Percentiles rank a stretch among this genome's conserved stretches.
Evolutionary conservation across 495 filamentous ascomycete genomes (phyloP).

Genomic region (Neurospora sp.): DNA sequence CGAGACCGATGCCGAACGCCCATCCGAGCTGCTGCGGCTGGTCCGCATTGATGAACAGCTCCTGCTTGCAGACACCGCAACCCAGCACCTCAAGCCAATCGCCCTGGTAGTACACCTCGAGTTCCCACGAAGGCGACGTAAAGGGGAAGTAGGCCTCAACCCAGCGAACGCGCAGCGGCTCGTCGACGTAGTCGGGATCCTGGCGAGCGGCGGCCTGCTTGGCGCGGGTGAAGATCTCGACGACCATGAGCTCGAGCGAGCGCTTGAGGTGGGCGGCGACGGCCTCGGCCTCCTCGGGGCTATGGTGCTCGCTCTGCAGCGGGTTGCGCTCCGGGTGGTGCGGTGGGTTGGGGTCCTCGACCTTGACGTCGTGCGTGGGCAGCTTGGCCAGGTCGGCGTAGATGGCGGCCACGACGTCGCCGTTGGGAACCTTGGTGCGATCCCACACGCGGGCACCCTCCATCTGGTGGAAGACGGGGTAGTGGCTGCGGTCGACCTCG

Average conservation of each 20-base stretch:
- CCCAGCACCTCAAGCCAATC: slow-evolving; percentile 94
- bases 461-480: slow-evolving; percentile 98
- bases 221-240: slow-evolving; percentile 76
- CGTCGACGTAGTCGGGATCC: slow-evolving; percentile 36
- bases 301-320: slow-evolving; percentile 61
- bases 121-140: slow-evolving; percentile 87
- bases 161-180: slow-evolving; percentile 82
- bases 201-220: slow-evolving; percentile 50
- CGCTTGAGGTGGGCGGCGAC: slow-evolving; percentile 79
- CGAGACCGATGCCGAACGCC: slow-evolving; percentile 91
- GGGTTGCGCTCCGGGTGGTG: slow-evolving; percentile 76
- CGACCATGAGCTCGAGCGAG: slow-evolving; percentile 79
- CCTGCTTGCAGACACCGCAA: slow-evolving; percentile 82
- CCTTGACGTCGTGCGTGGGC: slow-evolving; percentile 60
- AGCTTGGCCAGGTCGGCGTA: slow-evolving; percentile 54
- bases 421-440: slow-evolving; percentile 44
- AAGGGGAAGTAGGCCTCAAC: slow-evolving; percentile 96
- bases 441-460: slow-evolving; percentile 92
- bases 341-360: slow-evolving; percentile 79
- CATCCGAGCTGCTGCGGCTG: slow-evolving; percentile 72
- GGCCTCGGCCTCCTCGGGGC: slow-evolving; percentile 66
- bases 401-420: slow-evolving; percentile 53
- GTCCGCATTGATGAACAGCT: slow-evolving; percentile 64
- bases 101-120: slow-evolving; percentile 90
- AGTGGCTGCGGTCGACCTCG: slow-evolving; percentile 88